Percentiles rank a stretch among this genome's conserved stretches.
Conservation (phyloP, 179 eudicot species). For the Beta lomatogona region DNA sequence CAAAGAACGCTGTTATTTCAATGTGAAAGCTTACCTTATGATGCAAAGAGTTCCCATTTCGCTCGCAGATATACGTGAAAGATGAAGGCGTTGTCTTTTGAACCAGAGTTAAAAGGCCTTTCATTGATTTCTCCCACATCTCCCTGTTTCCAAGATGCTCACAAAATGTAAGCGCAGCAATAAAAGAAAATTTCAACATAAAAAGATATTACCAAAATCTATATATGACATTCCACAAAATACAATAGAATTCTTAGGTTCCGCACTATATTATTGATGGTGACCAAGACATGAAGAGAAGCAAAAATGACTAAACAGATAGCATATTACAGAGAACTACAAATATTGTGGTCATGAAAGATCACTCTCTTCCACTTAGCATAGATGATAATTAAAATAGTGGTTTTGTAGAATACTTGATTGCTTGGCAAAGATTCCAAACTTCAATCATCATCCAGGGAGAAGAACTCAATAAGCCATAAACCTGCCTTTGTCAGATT, state of each 20-base stretch:
- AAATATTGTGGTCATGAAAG: background rate
- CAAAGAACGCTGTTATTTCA: background rate
- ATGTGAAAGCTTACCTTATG: slow-evolving; percentile 61
- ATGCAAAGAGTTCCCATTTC: slow-evolving; percentile 53
- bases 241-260: background rate
- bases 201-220: background rate
- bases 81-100: slow-evolving; percentile 86
- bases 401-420: background rate
- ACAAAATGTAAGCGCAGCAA: slow-evolving; percentile 19
- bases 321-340: background rate
- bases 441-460: background rate
- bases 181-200: background rate
- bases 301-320: slow-evolving; percentile 7
- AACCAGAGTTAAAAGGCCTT: slow-evolving; percentile 80
- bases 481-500: slow-evolving; percentile 3
- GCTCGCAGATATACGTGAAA: slow-evolving; percentile 85
- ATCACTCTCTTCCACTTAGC: background rate
- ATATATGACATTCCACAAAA: background rate
- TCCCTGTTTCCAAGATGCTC: slow-evolving; percentile 55
- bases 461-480: background rate
- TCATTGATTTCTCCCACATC: slow-evolving; percentile 99
- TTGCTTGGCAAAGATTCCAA: background rate
- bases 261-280: background rate
- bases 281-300: background rate
- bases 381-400: background rate